Evolutionary conservation across 1,139 yeast species (phyloP).

Genomic region (Kodamaea plutei): DNA sequence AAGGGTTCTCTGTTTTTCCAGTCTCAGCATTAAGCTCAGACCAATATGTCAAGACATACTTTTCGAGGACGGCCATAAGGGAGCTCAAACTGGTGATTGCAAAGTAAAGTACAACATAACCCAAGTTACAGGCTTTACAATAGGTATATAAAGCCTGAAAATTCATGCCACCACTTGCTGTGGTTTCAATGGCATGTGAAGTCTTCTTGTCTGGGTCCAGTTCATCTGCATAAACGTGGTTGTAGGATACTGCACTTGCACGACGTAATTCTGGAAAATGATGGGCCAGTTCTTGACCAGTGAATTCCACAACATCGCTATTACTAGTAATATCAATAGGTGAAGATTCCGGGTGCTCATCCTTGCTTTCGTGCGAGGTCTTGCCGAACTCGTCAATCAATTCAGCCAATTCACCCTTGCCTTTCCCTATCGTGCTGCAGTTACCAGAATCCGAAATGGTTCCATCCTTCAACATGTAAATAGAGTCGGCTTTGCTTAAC

Average conservation of each 20-base stretch:
- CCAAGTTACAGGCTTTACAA: conserved; percentile 33
- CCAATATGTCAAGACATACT: conserved; percentile 34
- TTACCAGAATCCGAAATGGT: no score
- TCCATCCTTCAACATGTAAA: no score
- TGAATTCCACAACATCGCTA: no score
- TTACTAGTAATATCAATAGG: neutral
- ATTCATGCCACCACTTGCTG: conserved; percentile 31
- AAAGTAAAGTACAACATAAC: conserved; percentile 24
- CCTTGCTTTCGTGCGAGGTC: conserved; percentile 16
- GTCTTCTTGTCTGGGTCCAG: conserved; percentile 12
- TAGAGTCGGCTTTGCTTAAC: conserved; percentile 16
- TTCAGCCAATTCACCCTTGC: no score
- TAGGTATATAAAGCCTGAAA: conserved; percentile 30
- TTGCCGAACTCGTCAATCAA: conserved; percentile 25
- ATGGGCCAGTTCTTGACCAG: no score
- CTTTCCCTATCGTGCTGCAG: conserved; percentile 16
- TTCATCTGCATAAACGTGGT: conserved; percentile 12
- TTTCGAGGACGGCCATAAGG: conserved; percentile 23
- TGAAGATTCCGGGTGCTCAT: no score
- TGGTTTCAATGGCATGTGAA: conserved; percentile 25
- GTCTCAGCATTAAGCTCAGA: conserved; percentile 29
- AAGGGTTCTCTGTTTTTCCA: conserved; percentile 24
- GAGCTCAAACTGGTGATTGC: conserved; percentile 19
- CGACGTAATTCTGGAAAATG: no score
- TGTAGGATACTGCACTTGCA: conserved; percentile 21